Evolutionary conservation across 2,329 filamentous ascomycete species (phyloP), one percentile per base, ranked within the genome.

Genomic region (Alternaria novae-zelandiae): DNA sequence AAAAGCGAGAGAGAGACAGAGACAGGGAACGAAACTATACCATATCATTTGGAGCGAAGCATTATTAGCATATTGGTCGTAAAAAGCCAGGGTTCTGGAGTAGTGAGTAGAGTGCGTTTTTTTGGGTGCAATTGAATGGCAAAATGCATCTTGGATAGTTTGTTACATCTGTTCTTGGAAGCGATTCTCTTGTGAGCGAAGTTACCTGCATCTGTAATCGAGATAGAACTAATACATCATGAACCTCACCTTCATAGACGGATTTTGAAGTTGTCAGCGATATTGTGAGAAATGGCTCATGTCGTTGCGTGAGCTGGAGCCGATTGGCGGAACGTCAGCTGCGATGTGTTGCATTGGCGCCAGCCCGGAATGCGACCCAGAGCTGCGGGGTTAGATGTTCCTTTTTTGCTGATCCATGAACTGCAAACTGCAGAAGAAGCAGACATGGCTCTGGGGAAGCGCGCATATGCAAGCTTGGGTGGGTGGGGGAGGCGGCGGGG

Each of bases 41-140:
- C 74, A 78, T 64, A 74, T 77, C 72, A 58, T 62, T 74, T 66
- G 63, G 41, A 59, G 60, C 58, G 65, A 61, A 69, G 67, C 66
- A 71, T 71, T 70, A 26, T 63, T 71, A 67, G 61, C 65, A 65
- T 65, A 62, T 17, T 53, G 12, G 49, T 20, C 54, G 21, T 36
- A 54, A 62, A 60, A 56, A 32, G 23, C 32, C 36, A 46, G 54
- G 54, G 53, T 50, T 63, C 36, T 54, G 59, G 57, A 57, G 59
- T 59, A 66, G 53, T 49, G 36, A 55, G 60, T 68, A 69, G 66
- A 68, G 66, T 57, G 63, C 56, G 49, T 60, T 20, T 41, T 57
- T 57, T 57, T n/a, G n/a, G 53, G 54, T 68, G 65, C 66, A 68
- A 66, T 69, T 66, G 58, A 71, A 71, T 66, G 50, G 65, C 55